Evolutionary conservation across 148 eudicot species (phyloP), one percentile per base, ranked within the genome.

Genomic region (Hydrangea macrophylla): DNA sequence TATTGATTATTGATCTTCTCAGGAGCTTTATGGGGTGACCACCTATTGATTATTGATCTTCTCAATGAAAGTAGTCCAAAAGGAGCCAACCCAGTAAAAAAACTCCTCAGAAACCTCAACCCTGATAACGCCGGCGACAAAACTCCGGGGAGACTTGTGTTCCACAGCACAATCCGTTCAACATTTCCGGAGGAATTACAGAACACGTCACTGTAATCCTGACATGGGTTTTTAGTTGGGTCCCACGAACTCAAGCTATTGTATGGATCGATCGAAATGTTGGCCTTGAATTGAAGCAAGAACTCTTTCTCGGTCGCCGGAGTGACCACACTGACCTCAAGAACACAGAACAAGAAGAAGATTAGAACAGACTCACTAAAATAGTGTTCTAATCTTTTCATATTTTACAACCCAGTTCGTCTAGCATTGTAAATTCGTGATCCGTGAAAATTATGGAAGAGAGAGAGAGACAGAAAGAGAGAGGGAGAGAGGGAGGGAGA

Each of bases 81-180:
- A n/a, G n/a, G n/a, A n/a, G n/a, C n/a, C n/a, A n/a, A n/a, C n/a
- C n/a, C n/a, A n/a, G n/a, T n/a, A n/a, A n/a, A 70, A 10, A 93
- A 75, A 44, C 79, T 81, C 23, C 98, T 75, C 48, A 93, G 73
- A 22, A 73, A 83, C 60, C 71, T 73, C 56, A 90, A 73, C 48
- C 88, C 88, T 3, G 95, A 82, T 22, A 93, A 82, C 35, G 91
- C 85, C 48, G 98, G 86, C 7, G 95, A 85, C 20, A 93, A 71
- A 39, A 81, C 81, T 42, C 98, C 98, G 64, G 84, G 82, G 31
- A 93, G 77, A 56, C 84, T 85, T 58, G 87, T 80, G 58, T 93
- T 93, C 98, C 98, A 93, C 58, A 93, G 65, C 70, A 93, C 85
- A 83, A 93, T 88, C 74, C 61, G 88, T 27, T 54, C 88, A 27